These are phyloP conservation scores for Stentor roeselii DNA, from an alignment of 73 alveolate species.

Conservation along the genomic window DNA sequence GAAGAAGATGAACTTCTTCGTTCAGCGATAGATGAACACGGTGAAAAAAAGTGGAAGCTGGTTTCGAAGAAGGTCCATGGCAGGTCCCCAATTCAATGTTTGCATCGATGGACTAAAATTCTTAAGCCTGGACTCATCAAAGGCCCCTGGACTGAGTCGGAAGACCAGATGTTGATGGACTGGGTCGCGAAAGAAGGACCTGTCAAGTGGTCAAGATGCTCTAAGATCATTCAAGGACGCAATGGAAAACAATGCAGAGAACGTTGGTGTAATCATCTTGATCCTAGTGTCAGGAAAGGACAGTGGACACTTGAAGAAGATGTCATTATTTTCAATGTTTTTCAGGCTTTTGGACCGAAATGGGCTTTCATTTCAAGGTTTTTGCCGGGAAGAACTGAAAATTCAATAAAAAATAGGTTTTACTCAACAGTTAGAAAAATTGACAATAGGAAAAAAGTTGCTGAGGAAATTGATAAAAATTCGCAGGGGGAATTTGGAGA, in stretches of 20 bases:
- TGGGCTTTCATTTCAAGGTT: constrained; percentile 77
- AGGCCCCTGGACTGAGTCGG: constrained; percentile 59
- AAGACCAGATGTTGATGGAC: constrained; percentile 40
- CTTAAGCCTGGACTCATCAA: constrained; percentile 45
- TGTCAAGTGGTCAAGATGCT: constrained; percentile 39
- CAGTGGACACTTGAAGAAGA: constrained; percentile 77
- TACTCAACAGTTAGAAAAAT: not conserved
- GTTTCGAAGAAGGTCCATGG: constrained; percentile 65
- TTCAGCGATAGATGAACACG: constrained; percentile 34
- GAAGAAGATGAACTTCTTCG: constrained; percentile 47
- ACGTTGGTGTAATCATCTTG: too few relatives aligned
- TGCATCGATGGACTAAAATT: constrained; percentile 59
- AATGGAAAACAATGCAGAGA: constrained; percentile 65
- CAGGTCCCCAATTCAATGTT: constrained; percentile 70
- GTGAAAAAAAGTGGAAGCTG: constrained; percentile 67
- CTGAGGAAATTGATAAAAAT: not conserved
- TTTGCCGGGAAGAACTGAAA: too few relatives aligned
- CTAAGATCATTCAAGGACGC: constrained; percentile 49
- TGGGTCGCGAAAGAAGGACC: constrained; percentile 51
- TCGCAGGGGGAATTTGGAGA: too few relatives aligned
- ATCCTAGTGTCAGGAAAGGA: constrained; percentile 70
- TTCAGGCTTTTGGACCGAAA: constrained; percentile 65
- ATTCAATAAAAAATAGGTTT: constrained; percentile 72
- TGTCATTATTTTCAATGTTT: constrained; percentile 53
- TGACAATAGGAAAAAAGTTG: not conserved